Percentiles rank a stretch among this genome's conserved stretches.
phyloP scores from a whole-genome alignment of 2,329 filamentous ascomycete species.

The Neophaeococcomyces aloes region DNA sequence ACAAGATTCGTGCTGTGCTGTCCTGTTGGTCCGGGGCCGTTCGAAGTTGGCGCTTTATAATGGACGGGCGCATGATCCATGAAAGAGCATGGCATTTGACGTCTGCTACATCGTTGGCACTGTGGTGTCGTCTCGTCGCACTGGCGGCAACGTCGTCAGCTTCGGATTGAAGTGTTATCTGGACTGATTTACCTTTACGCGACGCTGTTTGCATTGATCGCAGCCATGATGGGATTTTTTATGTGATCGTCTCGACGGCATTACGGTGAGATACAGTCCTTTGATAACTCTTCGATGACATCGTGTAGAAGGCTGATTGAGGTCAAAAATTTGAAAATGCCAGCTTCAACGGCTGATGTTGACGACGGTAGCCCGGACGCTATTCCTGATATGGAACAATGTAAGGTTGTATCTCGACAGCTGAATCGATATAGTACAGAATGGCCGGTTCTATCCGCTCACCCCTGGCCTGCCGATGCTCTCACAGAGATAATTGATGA shows the following conservation, averaged over 20 bases:
- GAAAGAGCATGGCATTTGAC: constrained; percentile 21
- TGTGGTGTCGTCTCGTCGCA: constrained; percentile 21
- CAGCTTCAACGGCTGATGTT: no score
- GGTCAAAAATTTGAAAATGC: no score
- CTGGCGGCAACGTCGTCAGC: constrained; percentile 8
- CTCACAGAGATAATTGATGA: no score
- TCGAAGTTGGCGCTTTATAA: background rate
- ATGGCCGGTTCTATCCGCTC: no score
- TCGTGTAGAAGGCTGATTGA: no score
- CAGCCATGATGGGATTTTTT: constrained; percentile 23
- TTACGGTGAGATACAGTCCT: constrained; percentile 6
- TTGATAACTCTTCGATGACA: no score
- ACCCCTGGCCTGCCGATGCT: no score
- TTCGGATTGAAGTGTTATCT: background rate
- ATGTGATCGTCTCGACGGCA: constrained; percentile 22
- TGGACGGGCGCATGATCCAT: constrained; percentile 13
- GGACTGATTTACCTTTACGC: constrained; percentile 20
- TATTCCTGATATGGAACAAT: no score
- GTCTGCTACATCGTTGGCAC: constrained; percentile 21
- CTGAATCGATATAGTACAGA: no score
- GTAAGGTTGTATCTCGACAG: no score
- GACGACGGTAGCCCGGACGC: no score
- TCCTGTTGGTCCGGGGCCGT: background rate
- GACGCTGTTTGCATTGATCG: constrained; percentile 20
- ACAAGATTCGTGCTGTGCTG: constrained; percentile 11